Conservation (phyloP, 441 rosid species). For the Eutrema salsugineum region DNA sequence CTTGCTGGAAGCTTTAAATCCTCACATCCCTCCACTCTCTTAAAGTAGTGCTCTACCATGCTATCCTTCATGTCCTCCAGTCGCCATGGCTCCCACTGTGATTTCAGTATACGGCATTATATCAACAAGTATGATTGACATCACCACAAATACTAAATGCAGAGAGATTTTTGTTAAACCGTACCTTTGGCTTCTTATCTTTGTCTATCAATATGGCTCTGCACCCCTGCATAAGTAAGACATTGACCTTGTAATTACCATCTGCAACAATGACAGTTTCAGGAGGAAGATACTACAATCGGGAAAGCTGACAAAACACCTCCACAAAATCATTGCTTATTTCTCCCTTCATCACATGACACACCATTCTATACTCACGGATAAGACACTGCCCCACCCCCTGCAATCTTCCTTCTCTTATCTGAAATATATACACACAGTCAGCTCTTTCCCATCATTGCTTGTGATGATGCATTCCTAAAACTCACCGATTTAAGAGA, state of each 20-base stretch:
- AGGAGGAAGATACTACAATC: not conserved
- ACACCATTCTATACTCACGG: constrained; percentile 84
- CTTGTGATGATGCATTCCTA: not conserved
- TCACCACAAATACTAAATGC: not conserved
- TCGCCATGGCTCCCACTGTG: constrained; percentile 84
- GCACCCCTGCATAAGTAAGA: constrained; percentile 66
- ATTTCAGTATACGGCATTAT: not conserved
- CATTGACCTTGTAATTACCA: not conserved
- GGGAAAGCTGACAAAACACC: constrained; percentile 49
- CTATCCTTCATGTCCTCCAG: constrained; percentile 55
- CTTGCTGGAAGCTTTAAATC: constrained; percentile 69
- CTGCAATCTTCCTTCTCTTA: constrained; percentile 85
- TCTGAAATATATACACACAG: constrained; percentile 42
- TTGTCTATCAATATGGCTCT: constrained; percentile 87
- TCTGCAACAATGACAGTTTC: not conserved
- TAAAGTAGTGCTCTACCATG: constrained; percentile 63
- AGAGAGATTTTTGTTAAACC: constrained; percentile 33
- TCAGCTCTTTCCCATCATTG: constrained; percentile 3
- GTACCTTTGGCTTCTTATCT: constrained; percentile 93
- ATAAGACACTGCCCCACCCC: constrained; percentile 75
- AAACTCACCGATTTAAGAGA: constrained; percentile 76
- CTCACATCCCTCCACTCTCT: constrained; percentile 56
- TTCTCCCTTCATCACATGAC: constrained; percentile 74
- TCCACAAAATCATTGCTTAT: constrained; percentile 81
- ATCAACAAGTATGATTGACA: not conserved